Base-by-base conservation (phyloP, 1,284 basidiomycete genomes). In the Microstroma glucosiphilum region DNA sequence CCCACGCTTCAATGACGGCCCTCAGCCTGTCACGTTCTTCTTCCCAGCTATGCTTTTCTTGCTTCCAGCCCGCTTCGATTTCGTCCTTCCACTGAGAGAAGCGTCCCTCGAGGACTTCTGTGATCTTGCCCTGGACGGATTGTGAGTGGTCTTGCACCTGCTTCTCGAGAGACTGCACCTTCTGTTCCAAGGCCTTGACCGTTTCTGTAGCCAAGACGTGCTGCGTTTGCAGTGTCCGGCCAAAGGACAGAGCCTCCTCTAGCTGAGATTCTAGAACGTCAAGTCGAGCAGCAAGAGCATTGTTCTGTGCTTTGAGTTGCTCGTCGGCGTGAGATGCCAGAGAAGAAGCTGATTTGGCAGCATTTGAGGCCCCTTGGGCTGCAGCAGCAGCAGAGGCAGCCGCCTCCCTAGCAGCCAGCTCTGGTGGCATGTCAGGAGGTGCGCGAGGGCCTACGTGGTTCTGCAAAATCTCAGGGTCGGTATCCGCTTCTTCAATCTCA, bases 1-100 rank as follows among this genome's bases (percentile, higher is more conserved):
- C 92, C 88, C 90, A 93, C 66, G 92, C 90, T 43, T 89, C 86
- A 42, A 89, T 84, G 9, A 90, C 89, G 23, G 85, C 83, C 48
- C 84, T 82, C 7, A 96, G 82, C 40, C 89, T 83, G 66, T 89
- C 88, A 1, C 91, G 84, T 80, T 96, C 93, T 25, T 85, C 82
- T 6, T 84, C 84, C 90, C 92, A 92, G 57, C 89, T 88, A 69
- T 90, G 87, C 67, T 88, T 85, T 53, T 92, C 87, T 61, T 83
- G 81, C 59, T 68, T 69, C 75, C 78, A 80, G 19, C 70, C 70
- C 41, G 71, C 69, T 64, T 81, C 80, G 42, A 81, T 75, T 60
- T 68, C 64, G 25, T 67, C 67, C 54, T 72, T 78, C 83, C 84
- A 85, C 8, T 76, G 75, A 40, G 82, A 83, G 89, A 90, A 93